Conservation (phyloP, 768 basidiomycete genomes). For the Mycena latifolia region DNA sequence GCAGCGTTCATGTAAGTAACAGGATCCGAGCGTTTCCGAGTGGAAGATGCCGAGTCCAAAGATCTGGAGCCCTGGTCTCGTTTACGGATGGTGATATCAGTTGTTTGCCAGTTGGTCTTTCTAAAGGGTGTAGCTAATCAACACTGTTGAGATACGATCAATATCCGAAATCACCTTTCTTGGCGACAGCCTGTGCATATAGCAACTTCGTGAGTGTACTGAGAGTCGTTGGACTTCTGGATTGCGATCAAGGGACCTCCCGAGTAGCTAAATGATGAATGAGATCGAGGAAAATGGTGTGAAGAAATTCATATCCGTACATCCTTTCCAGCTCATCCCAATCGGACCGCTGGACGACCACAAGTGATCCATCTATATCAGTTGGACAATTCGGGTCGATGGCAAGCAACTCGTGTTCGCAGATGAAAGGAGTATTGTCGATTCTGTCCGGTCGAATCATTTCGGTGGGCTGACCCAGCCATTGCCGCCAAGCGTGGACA, state of each 20-base stretch:
- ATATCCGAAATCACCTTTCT: conserved; percentile 57
- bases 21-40: conserved; percentile 37
- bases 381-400: conserved; percentile 74
- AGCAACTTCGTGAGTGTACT: conserved; percentile 61
- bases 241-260: conserved; percentile 67
- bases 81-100: conserved; percentile 70
- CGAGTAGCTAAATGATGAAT: conserved; percentile 59
- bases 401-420: conserved; percentile 71
- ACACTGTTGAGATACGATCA: conserved; percentile 10
- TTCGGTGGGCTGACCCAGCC: conserved; percentile 71
- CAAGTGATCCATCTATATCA: conserved; percentile 69
- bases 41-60: conserved; percentile 43
- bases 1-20: conserved; percentile 44
- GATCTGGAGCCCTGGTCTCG: conserved; percentile 40
- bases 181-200: conserved; percentile 74
- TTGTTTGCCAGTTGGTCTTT: conserved; percentile 67
- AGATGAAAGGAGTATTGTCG: conserved; percentile 74
- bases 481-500: conserved; percentile 75
- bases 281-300: conserved; percentile 17
- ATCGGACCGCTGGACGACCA: conserved; percentile 70
- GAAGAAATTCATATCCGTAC: conserved; percentile 54
- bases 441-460: conserved; percentile 68
- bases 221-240: conserved; percentile 49
- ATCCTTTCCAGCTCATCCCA: conserved; percentile 72
- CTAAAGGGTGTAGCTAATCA: conserved; percentile 44